These are phyloP conservation scores for Geosmithia putterillii DNA, from an alignment of 2,329 filamentous ascomycete species.

Conservation along the genomic window DNA sequence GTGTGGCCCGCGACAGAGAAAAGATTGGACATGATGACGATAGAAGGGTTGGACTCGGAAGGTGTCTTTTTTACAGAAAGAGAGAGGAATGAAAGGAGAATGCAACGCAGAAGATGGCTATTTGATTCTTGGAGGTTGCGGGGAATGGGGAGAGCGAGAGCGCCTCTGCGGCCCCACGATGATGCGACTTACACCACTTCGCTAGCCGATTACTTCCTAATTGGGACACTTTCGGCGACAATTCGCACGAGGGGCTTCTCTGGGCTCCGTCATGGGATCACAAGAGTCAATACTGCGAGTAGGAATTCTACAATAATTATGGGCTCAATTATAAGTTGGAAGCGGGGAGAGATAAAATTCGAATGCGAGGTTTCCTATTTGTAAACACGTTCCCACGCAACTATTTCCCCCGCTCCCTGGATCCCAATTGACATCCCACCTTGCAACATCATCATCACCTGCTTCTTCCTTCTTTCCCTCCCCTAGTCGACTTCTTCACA, in stretches of 20 bases:
- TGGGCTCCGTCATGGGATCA: background rate
- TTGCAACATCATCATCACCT: background rate
- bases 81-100: background rate
- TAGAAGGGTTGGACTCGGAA: background rate
- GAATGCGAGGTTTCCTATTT: background rate
- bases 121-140: background rate
- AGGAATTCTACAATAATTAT: background rate
- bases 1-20: constrained; percentile 46
- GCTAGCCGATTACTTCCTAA: background rate
- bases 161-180: constrained; percentile 1
- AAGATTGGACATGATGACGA: constrained; percentile 19
- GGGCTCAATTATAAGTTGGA: background rate
- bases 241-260: background rate
- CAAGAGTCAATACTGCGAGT: background rate
- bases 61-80: background rate
- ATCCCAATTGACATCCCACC: background rate
- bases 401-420: background rate
- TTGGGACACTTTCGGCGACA: background rate
- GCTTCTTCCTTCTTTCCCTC: background rate
- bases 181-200: background rate
- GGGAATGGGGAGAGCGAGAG: background rate
- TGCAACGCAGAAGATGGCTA: background rate
- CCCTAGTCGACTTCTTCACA: background rate
- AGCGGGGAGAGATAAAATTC: background rate
- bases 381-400: background rate